A percentile compares a stretch with the other conserved stretches of the same genome.
Conservation (phyloP, 768 basidiomycete species). For the Macrolepiota fuliginosa region DNA sequence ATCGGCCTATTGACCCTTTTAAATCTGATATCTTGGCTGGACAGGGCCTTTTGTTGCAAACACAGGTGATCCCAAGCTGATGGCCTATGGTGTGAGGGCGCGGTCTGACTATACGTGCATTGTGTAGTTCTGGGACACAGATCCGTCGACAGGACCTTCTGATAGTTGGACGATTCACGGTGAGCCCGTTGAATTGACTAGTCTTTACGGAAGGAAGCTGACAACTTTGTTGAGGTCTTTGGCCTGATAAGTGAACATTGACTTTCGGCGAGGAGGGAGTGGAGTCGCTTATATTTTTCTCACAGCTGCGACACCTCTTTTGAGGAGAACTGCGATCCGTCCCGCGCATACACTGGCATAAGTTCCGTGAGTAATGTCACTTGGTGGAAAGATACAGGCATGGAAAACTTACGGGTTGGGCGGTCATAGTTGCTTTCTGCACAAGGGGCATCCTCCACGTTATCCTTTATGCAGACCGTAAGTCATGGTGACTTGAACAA, state of each 20-base stretch:
- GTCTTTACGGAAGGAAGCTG: background rate
- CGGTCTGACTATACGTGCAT: background rate
- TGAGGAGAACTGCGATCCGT: conserved; percentile 34
- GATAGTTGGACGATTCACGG: conserved; percentile 78
- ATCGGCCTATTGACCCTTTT: background rate
- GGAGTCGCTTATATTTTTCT: background rate
- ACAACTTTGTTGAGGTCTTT: conserved; percentile 42
- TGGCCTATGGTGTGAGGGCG: background rate
- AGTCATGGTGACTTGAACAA: background rate
- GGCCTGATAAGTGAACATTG: conserved; percentile 61
- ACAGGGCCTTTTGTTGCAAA: conserved; percentile 62
- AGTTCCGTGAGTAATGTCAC: conserved; percentile 21
- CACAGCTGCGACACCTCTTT: conserved; percentile 53
- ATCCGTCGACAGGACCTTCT: conserved; percentile 58
- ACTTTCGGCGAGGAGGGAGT: background rate
- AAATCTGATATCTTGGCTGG: background rate
- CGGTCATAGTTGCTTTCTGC: conserved; percentile 48
- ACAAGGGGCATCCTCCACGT: conserved; percentile 58
- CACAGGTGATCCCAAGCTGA: conserved; percentile 26
- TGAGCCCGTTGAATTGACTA: conserved; percentile 21
- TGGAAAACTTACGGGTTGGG: background rate
- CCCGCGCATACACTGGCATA: conserved; percentile 33
- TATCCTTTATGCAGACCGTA: conserved; percentile 55
- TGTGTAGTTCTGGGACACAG: conserved; percentile 68
- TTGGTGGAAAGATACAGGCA: conserved; percentile 5